Percentiles rank a stretch among this genome's conserved stretches.
phyloP scores from a whole-genome alignment of 345 rosid species.

The Microthlaspi erraticum region DNA sequence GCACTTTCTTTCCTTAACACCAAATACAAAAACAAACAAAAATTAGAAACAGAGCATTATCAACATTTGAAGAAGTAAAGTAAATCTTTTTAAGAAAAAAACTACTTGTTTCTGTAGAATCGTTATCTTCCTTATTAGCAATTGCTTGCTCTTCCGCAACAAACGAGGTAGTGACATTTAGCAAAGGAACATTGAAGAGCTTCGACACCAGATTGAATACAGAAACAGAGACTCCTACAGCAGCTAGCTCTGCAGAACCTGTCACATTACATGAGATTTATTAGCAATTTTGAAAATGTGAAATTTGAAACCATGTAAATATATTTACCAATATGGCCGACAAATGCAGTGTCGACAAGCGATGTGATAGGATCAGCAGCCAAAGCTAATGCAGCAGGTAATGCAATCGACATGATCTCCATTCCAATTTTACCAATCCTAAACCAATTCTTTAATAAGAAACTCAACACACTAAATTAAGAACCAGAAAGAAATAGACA shows the following conservation, averaged over 20 bases:
- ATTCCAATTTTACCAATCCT: conserved; percentile 62
- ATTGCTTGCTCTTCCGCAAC: conserved; percentile 90
- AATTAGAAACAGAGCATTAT: conserved; percentile 9
- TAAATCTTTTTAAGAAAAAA: conserved; percentile 18
- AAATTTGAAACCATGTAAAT: background rate
- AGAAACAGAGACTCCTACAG: conserved; percentile 85
- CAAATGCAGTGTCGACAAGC: conserved; percentile 82
- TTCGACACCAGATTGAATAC: conserved; percentile 88
- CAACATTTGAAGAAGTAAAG: background rate
- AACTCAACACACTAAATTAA: background rate
- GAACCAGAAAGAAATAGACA: background rate
- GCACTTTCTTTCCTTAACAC: conserved; percentile 51
- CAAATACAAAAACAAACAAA: background rate
- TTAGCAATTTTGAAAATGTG: background rate
- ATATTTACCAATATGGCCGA: conserved; percentile 80
- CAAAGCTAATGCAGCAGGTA: conserved; percentile 92
- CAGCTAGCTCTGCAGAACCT: conserved; percentile 92
- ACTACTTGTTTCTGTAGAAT: conserved; percentile 29
- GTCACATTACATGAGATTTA: conserved; percentile 11
- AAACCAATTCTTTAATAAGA: conserved; percentile 40
- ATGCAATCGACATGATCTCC: conserved; percentile 82
- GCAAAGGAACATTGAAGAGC: conserved; percentile 84
- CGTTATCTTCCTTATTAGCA: conserved; percentile 37
- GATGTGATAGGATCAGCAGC: conserved; percentile 91
- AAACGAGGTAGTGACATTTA: conserved; percentile 84